phyloP scores from a whole-genome alignment of 2,329 filamentous ascomycete species.

The Sclerotinia trifoliorum region DNA sequence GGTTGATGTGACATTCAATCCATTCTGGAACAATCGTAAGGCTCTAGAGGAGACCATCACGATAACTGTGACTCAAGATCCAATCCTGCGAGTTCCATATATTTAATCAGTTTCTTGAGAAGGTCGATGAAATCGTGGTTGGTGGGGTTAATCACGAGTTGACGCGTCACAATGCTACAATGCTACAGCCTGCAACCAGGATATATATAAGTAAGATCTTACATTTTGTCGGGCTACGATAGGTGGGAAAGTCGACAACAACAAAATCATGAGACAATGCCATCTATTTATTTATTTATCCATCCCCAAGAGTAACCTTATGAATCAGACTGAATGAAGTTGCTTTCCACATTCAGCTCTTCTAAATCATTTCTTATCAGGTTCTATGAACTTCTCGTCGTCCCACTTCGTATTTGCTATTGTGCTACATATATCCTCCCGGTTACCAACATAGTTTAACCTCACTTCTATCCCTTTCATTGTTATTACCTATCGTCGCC shows the following conservation, averaged over 20 bases:
- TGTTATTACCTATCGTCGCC: not conserved
- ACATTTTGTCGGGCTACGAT: constrained; percentile 18
- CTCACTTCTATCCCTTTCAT: not conserved
- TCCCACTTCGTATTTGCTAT: not conserved
- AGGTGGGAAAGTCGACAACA: constrained; percentile 22
- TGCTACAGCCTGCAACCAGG: not conserved
- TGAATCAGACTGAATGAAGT: not conserved
- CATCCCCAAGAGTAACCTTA: not conserved
- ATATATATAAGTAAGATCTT: not conserved
- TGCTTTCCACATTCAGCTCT: not conserved
- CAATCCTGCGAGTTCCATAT: too few species aligned
- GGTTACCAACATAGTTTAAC: not conserved
- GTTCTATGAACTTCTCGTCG: not conserved
- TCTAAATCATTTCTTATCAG: not conserved
- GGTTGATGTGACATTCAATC: constrained; percentile 5
- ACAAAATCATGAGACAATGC: constrained; percentile 31
- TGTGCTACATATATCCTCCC: not conserved
- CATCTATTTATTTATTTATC: constrained; percentile 24
- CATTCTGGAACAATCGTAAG: constrained; percentile 30
- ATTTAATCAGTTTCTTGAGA: not conserved
- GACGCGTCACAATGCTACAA: not conserved
- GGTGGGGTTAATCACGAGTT: constrained; percentile 11
- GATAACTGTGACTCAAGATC: constrained; percentile 21
- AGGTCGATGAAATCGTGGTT: not conserved
- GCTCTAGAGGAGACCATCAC: constrained; percentile 39